Conservation (phyloP, 805 yeast genomes). For the Pichia phayaonensis region DNA sequence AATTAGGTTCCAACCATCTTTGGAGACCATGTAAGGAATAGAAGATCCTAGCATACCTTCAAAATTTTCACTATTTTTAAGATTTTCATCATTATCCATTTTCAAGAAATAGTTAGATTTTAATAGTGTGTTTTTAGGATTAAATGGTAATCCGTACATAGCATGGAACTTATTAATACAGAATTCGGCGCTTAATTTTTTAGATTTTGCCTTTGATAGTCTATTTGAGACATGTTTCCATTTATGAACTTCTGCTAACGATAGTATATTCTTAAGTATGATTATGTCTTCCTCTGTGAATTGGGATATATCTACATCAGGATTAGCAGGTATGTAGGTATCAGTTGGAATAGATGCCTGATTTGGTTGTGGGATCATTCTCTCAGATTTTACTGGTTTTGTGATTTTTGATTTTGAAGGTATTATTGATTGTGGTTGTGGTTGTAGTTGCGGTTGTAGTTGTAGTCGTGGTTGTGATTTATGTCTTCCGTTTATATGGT, state of each 20-base stretch:
- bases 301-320: constrained; percentile 15
- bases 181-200: constrained; percentile 25
- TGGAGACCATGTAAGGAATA: constrained; percentile 24
- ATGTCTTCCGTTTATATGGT: not conserved
- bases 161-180: constrained; percentile 26
- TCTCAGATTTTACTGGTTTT: not conserved
- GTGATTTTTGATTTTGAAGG: not conserved
- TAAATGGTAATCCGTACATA: constrained; percentile 27
- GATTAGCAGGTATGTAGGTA: constrained; percentile 22
- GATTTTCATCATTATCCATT: constrained; percentile 6
- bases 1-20: constrained; percentile 27
- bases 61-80: constrained; percentile 12
- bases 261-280: constrained; percentile 22
- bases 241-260: constrained; percentile 27
- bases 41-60: constrained; percentile 30
- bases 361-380: not conserved
- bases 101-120: constrained; percentile 18
- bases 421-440: not conserved
- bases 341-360: constrained; percentile 6
- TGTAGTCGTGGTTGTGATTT: not conserved
- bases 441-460: not conserved
- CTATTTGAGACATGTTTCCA: constrained; percentile 28
- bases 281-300: constrained; percentile 27
- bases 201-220: constrained; percentile 24
- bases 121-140: constrained; percentile 19